Conservation (phyloP, 2,329 filamentous ascomycete genomes). For the Fusarium torreyae region DNA sequence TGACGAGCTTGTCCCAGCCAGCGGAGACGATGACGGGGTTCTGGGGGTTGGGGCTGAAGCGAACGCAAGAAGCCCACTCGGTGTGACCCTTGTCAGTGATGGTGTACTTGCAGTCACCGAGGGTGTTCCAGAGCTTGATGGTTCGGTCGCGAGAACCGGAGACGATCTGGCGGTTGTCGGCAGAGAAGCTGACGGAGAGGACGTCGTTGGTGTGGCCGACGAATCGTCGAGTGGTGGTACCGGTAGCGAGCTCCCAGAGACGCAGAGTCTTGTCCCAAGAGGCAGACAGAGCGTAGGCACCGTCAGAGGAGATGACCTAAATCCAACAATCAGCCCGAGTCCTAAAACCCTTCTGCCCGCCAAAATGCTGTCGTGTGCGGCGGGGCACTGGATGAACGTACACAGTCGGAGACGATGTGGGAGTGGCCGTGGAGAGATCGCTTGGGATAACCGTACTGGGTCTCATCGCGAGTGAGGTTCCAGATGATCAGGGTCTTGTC, state of each 20-base stretch:
- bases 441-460: slow-evolving; percentile 99
- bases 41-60: slow-evolving; percentile 99
- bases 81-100: slow-evolving; percentile 99
- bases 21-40: slow-evolving; percentile 99
- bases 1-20: slow-evolving; percentile 99
- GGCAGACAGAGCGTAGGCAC: slow-evolving; percentile 97
- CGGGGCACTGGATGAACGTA: slow-evolving; percentile 69
- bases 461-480: slow-evolving; percentile 99
- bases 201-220: slow-evolving; percentile 99
- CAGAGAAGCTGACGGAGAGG: slow-evolving; percentile 99
- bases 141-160: slow-evolving; percentile 97
- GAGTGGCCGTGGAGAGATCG: slow-evolving; percentile 98
- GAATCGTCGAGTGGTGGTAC: slow-evolving; percentile 97
- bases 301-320: slow-evolving; percentile 98
- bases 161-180: slow-evolving; percentile 99
- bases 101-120: slow-evolving; percentile 99
- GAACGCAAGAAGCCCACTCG: slow-evolving; percentile 99
- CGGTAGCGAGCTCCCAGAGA: slow-evolving; percentile 98
- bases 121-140: slow-evolving; percentile 99
- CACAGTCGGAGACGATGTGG: slow-evolving; percentile 99
- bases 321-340: slow-evolving; percentile 47
- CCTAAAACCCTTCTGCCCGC: slow-evolving; percentile 33
- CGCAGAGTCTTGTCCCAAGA: slow-evolving; percentile 99
- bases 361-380: slow-evolving; percentile 15
- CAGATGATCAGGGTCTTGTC: slow-evolving; percentile 99